Evolutionary conservation across 768 basidiomycete species (phyloP), one percentile per base, ranked within the genome.

Genomic region (Suillus placidus): DNA sequence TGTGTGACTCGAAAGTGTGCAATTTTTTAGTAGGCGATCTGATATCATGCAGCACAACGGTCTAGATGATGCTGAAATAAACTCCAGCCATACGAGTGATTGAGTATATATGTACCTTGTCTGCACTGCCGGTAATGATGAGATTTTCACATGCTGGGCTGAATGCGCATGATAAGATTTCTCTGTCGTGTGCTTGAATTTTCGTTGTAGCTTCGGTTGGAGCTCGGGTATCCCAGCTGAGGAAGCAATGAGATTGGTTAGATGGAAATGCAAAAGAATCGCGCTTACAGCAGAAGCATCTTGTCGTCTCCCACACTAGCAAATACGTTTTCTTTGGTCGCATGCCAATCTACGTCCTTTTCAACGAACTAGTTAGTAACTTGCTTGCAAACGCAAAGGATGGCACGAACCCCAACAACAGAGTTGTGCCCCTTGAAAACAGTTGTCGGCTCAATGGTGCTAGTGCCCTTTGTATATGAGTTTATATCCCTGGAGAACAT

Each of bases 331-430:
- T 94, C 93, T 71, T 90, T 82, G 5, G 83, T 87, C 2, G 88
- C 82, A 77, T 97, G 91, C 97, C 97, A 99, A 71, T 97, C 95
- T 6, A 99, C 96, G 74, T 99, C 97, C 94, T 97, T 67, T 14
- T 45, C 38, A 20, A 32, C 32, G 14, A 66, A 52, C 37, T 8
- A 2, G 42, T 74, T 38, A 64, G 51, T 16, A 14, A n/a, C 9
- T 30, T 26, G 6, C 13, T 30, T 20, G 35, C 30, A 43, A 18
- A 6, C 18, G 4, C 23, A 45, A 38, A 38, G 23, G 32, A 16
- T 40, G 16, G 4, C 0, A 83, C 92, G 34, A 77, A 96, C 95
- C 38, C 95, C 95, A 61, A 99, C 97, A 42, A 95, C 88, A 26
- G 94, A 91, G 0, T 89, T 89, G 74, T 99, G 97, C 0, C 95